Evolutionary conservation across 225 moss, liverwort and hornwort species (phyloP).

Genomic region (Lunularia cruciata): DNA sequence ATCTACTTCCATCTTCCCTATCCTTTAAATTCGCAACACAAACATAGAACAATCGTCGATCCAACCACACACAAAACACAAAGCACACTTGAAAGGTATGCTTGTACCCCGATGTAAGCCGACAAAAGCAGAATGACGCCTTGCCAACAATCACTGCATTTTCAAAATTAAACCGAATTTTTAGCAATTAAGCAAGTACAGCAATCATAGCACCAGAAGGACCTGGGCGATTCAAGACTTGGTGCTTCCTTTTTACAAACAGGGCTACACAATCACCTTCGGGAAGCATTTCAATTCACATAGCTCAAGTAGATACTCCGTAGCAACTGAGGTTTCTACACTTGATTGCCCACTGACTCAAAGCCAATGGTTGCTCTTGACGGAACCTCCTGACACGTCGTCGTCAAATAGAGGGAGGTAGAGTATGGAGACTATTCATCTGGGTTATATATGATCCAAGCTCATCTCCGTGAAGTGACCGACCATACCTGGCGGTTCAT

Average conservation of each 20-base stretch:
- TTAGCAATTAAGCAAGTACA: constrained; percentile 28
- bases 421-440: constrained; percentile 1
- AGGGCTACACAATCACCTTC: constrained; percentile 9
- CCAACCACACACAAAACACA: too few species aligned
- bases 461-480: constrained; percentile 12
- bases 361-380: constrained; percentile 21
- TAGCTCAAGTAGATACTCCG: constrained; percentile 18
- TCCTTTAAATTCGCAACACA: too few species aligned
- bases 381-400: constrained; percentile 26
- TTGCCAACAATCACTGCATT: constrained; percentile 9
- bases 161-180: constrained; percentile 32
- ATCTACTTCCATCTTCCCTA: too few species aligned
- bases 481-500: constrained; percentile 14
- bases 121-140: too few species aligned
- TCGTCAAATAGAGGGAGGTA: constrained; percentile 24
- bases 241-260: constrained; percentile 26
- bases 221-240: constrained; percentile 23
- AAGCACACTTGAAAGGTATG: too few species aligned
- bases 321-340: constrained; percentile 26
- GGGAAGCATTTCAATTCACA: constrained; percentile 32
- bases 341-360: constrained; percentile 23
- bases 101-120: too few species aligned
- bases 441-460: constrained; percentile 11
- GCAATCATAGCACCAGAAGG: constrained; percentile 31
- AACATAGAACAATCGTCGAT: too few species aligned